These are phyloP conservation scores for Phytophthora macrochlamydospora DNA, from an alignment of 352 stramenopile genomes.

Conservation along the genomic window DNA sequence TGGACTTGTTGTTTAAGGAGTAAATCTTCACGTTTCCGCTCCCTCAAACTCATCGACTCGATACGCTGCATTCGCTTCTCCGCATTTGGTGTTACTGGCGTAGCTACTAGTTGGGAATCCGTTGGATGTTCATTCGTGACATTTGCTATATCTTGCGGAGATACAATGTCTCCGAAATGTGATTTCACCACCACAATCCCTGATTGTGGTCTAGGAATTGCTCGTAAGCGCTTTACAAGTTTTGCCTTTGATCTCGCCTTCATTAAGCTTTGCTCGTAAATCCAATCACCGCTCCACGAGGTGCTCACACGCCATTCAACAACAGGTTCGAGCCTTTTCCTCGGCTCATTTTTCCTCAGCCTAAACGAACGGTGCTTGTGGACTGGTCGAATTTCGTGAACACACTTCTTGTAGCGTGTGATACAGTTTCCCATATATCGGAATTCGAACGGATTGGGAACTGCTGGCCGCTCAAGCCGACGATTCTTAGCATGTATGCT, in stretches of 20 bases:
- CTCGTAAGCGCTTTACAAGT: constrained; percentile 48
- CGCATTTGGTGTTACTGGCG: constrained; percentile 1
- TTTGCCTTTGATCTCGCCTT: constrained; percentile 34
- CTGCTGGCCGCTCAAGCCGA: constrained; percentile 34
- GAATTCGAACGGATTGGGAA: constrained; percentile 56
- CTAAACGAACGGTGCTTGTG: constrained; percentile 53
- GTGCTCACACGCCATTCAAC: constrained; percentile 54
- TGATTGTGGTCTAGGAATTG: constrained; percentile 25
- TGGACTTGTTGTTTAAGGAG: constrained; percentile 38
- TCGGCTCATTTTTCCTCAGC: constrained; percentile 22
- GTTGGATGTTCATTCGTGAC: not conserved
- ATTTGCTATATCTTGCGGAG: constrained; percentile 18
- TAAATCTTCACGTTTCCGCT: constrained; percentile 28
- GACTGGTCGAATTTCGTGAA: constrained; percentile 58
- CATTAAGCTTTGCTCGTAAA: constrained; percentile 52
- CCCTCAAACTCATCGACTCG: constrained; percentile 21
- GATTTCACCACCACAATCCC: constrained; percentile 52
- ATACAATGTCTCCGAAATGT: constrained; percentile 55
- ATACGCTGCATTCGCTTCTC: constrained; percentile 32
- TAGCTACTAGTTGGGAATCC: not conserved
- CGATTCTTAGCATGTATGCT: constrained; percentile 46
- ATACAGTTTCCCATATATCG: constrained; percentile 65
- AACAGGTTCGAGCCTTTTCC: constrained; percentile 31
- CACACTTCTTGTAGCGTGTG: constrained; percentile 64
- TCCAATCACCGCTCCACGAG: constrained; percentile 71